A percentile compares a stretch with the other conserved stretches of the same genome.
Evolutionary conservation across 805 yeast genomes (phyloP).

Genomic region (Myxozyma mucilagina): DNA sequence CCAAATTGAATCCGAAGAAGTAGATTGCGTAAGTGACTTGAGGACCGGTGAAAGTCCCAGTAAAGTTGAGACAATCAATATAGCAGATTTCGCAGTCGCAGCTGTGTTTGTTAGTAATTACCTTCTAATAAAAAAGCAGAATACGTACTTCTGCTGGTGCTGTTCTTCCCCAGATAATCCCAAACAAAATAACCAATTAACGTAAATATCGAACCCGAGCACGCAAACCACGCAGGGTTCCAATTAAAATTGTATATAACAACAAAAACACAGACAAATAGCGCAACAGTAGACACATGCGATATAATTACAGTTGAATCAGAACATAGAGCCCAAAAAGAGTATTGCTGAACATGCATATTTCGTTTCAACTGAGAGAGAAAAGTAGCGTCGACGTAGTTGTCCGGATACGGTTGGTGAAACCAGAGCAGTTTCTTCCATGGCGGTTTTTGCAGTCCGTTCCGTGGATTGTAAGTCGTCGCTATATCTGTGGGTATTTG

Average conservation of each 20-base stretch:
- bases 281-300: slow-evolving; percentile 62
- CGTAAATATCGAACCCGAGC: slow-evolving; percentile 36
- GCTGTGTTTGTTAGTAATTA: neutral
- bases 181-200: slow-evolving; percentile 37
- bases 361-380: slow-evolving; percentile 77
- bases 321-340: slow-evolving; percentile 61
- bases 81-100: slow-evolving; percentile 54
- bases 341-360: slow-evolving; percentile 67
- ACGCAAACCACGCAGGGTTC: slow-evolving; percentile 40
- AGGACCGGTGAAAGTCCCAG: slow-evolving; percentile 85
- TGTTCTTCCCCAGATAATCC: slow-evolving; percentile 24
- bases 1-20: slow-evolving; percentile 95
- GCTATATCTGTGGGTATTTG: neutral
- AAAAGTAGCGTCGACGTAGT: slow-evolving; percentile 80
- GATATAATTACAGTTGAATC: slow-evolving; percentile 69
- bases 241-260: slow-evolving; percentile 46
- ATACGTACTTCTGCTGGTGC: slow-evolving; percentile 12
- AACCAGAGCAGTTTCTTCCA: slow-evolving; percentile 89
- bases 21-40: slow-evolving; percentile 81
- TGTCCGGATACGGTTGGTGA: slow-evolving; percentile 85
- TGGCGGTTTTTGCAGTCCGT: slow-evolving; percentile 36
- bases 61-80: slow-evolving; percentile 67
- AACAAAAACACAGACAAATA: slow-evolving; percentile 67
- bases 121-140: neutral
- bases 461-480: neutral